Evolutionary conservation across 1,284 basidiomycete species (phyloP), one percentile per base, ranked within the genome.

Genomic region (Fomitopsis palustris): DNA sequence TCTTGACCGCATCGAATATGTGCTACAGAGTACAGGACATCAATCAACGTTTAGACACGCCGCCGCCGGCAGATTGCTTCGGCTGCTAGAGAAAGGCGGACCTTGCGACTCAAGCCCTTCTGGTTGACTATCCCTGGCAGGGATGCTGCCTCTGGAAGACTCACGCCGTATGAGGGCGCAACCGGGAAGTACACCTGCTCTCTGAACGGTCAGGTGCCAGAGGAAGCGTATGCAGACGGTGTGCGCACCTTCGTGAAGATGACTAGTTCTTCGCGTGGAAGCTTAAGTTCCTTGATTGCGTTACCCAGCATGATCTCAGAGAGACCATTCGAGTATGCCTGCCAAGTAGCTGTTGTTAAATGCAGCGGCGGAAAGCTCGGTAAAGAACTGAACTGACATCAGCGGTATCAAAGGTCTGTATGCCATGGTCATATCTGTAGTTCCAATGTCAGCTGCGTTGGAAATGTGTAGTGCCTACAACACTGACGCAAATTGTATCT

Each of bases 251-350:
- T 85, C 39, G 83, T 84, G 69, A 85, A 71, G 55, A 85, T 75
- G 21, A 86, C 82, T 19, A 85, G 74, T 64, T 82, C 78, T 23
- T 82, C 80, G 19, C 86, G 77, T 5, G 82, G 82, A 31, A 86
- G 75, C 29, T 81, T 72, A 62, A 79, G 75, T 62, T 81, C 67
- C 64, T 81, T 82, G 67, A 87, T 79, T 2, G 84, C 85, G 59
- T 84, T 81, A 14, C 85, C 84, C 45, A 87, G 77, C 61, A 84
- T 78, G 27, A 78, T 67, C 69, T 87, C 84, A 14, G 77, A 80
- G 43, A 77, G 69, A 21, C 83, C 83, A 54, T 78, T 75, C 35
- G 77, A 74, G 67, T 83, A 83, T 4, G 74, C 67, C 72, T 73
- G 25, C 21, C 41, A 23, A 23, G 16, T 10, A 21, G 12, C 21